Evolutionary conservation across 371 early-diverging fungal genomes (phyloP).

Genomic region (Zopfochytrium polystomum): DNA sequence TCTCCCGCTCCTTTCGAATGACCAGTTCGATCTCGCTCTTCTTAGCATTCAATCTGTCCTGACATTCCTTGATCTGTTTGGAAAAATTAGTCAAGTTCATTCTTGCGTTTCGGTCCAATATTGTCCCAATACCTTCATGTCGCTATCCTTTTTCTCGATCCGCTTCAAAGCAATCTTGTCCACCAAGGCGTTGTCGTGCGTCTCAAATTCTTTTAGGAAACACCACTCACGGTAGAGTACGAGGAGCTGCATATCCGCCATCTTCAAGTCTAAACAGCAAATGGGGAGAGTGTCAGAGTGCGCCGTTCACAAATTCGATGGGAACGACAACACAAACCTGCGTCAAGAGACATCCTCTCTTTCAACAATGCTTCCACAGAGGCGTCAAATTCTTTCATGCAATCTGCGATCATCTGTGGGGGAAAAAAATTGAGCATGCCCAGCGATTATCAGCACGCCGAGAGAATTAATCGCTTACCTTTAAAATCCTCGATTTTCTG

Average conservation of each 20-base stretch:
- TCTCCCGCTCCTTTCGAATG: constrained; percentile 40
- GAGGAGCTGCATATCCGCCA: constrained; percentile 52
- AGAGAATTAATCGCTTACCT: no score
- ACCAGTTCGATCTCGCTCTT: constrained; percentile 48
- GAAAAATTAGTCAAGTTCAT: background rate
- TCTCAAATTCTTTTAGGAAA: constrained; percentile 59
- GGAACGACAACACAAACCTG: constrained; percentile 30
- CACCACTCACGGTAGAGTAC: constrained; percentile 56
- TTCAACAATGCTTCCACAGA: constrained; percentile 32
- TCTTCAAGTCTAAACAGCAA: constrained; percentile 44
- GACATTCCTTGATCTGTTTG: constrained; percentile 51
- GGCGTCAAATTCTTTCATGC: constrained; percentile 41
- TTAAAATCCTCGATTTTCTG: constrained; percentile 31
- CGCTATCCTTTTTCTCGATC: constrained; percentile 49
- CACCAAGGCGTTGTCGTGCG: constrained; percentile 47
- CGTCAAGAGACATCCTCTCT: constrained; percentile 47
- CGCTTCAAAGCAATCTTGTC: constrained; percentile 46
- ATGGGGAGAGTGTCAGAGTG: no score
- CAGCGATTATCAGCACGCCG: no score
- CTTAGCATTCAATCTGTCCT: constrained; percentile 49
- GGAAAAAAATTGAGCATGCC: no score
- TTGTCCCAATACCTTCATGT: constrained; percentile 36
- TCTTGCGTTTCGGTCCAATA: background rate
- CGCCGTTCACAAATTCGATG: constrained; percentile 3
- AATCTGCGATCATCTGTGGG: no score